Percentiles rank a stretch among this genome's conserved stretches.
These are phyloP conservation scores for Metarhizium album DNA, from an alignment of 2,329 filamentous ascomycete species.

Conservation along the genomic window DNA sequence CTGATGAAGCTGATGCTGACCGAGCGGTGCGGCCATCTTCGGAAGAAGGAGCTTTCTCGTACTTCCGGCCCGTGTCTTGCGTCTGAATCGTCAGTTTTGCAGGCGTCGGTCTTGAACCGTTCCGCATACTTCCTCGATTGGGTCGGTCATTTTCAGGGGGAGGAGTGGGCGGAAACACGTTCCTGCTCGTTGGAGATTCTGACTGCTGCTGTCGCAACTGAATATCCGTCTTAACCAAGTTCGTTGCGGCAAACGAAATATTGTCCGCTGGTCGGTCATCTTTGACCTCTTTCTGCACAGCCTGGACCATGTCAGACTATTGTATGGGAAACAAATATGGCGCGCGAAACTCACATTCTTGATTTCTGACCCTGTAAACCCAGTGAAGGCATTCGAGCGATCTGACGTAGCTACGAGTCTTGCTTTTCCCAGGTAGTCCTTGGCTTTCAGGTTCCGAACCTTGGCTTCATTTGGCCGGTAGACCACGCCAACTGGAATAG, in stretches of 20 bases:
- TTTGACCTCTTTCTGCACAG: conserved; percentile 43
- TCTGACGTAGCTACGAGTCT: conserved; percentile 82
- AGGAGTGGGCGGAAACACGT: conserved; percentile 94
- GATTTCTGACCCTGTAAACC: conserved; percentile 68
- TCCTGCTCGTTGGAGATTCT: conserved; percentile 67
- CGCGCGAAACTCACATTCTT: conserved; percentile 50
- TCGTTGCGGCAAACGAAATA: conserved; percentile 84
- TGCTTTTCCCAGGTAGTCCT: conserved; percentile 96
- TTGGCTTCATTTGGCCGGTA: conserved; percentile 96
- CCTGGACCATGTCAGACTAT: conserved; percentile 23
- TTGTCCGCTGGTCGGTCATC: conserved; percentile 78
- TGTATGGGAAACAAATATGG: conserved; percentile 1
- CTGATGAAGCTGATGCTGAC: conserved; percentile 33
- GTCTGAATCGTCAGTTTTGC: conserved; percentile 53
- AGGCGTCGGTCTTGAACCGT: conserved; percentile 49
- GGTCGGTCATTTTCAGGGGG: conserved; percentile 78
- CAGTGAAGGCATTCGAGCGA: conserved; percentile 67
- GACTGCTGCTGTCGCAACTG: conserved; percentile 74
- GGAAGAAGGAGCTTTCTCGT: conserved; percentile 44
- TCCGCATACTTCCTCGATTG: conserved; percentile 49
- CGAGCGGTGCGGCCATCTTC: conserved; percentile 24
- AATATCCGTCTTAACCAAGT: conserved; percentile 80
- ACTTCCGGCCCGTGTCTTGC: conserved; percentile 39
- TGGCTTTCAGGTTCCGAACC: conserved; percentile 94
- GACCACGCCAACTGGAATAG: conserved; percentile 88